Evolutionary conservation across 2,329 filamentous ascomycete genomes (phyloP).

Genomic region (Dactylonectria estremocensis): DNA sequence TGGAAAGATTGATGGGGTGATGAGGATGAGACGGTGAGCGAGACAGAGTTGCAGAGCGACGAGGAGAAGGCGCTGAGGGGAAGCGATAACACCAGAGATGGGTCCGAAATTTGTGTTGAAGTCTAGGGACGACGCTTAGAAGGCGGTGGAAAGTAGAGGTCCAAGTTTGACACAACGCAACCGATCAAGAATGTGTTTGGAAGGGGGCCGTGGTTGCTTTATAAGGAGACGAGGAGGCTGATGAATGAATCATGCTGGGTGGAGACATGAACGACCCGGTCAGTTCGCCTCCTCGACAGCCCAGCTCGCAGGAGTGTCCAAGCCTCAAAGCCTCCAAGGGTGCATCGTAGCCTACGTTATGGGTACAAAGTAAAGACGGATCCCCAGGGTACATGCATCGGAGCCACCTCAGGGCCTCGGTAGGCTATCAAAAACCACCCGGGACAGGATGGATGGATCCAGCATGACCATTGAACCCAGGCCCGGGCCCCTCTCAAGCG

Average conservation of each 20-base stretch:
- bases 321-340: constrained; percentile 16
- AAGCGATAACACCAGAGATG: not conserved
- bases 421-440: constrained; percentile 15
- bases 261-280: constrained; percentile 41
- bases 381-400: no score
- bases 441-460: constrained; percentile 12
- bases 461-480: constrained; percentile 27
- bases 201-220: constrained; percentile 41
- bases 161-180: constrained; percentile 37
- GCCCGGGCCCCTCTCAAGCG: not conserved
- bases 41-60: constrained; percentile 13
- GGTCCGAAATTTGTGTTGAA: constrained; percentile 16
- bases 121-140: constrained; percentile 36
- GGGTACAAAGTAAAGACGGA: constrained; percentile 4
- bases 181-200: constrained; percentile 35
- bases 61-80: not conserved
- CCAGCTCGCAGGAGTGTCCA: constrained; percentile 14
- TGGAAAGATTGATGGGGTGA: constrained; percentile 22
- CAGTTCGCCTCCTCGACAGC: constrained; percentile 45
- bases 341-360: not conserved
- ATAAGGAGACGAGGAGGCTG: constrained; percentile 48
- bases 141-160: constrained; percentile 34
- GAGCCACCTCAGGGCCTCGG: no score
- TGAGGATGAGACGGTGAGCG: constrained; percentile 34
- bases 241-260: constrained; percentile 51